Evolutionary conservation across 306 rosid genomes (phyloP).

Genomic region (Begonia peltatifolia): DNA sequence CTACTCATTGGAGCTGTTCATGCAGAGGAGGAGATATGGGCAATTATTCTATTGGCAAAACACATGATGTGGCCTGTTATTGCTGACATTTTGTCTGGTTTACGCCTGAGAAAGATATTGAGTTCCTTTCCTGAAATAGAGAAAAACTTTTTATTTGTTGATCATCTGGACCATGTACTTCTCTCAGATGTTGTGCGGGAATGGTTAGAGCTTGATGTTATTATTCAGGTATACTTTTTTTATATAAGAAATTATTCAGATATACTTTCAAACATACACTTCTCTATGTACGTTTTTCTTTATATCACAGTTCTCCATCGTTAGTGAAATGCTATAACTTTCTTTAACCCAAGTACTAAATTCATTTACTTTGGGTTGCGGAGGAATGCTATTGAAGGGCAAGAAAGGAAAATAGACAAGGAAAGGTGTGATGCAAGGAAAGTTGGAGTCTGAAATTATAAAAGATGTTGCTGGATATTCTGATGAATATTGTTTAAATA

Average conservation of each 20-base stretch:
- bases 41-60: conserved; percentile 72
- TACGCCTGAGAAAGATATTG: conserved; percentile 65
- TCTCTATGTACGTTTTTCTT: not conserved
- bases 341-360: no score
- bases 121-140: conserved; percentile 47
- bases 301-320: not conserved
- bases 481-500: no score
- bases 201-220: conserved; percentile 52
- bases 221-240: conserved; percentile 54
- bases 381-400: no score
- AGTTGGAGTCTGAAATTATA: no score
- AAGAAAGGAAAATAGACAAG: no score
- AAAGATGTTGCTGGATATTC: no score
- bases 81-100: conserved; percentile 86
- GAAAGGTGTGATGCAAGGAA: no score
- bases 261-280: not conserved
- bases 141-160: conserved; percentile 44
- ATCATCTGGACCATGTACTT: conserved; percentile 85
- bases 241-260: no score
- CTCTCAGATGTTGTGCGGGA: conserved; percentile 52
- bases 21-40: conserved; percentile 94
- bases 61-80: conserved; percentile 84
- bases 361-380: no score
- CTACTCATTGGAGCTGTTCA: conserved; percentile 65
- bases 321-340: not conserved